These are phyloP conservation scores for Acacia crassicarpa DNA, from an alignment of 306 rosid species.

Conservation along the genomic window DNA sequence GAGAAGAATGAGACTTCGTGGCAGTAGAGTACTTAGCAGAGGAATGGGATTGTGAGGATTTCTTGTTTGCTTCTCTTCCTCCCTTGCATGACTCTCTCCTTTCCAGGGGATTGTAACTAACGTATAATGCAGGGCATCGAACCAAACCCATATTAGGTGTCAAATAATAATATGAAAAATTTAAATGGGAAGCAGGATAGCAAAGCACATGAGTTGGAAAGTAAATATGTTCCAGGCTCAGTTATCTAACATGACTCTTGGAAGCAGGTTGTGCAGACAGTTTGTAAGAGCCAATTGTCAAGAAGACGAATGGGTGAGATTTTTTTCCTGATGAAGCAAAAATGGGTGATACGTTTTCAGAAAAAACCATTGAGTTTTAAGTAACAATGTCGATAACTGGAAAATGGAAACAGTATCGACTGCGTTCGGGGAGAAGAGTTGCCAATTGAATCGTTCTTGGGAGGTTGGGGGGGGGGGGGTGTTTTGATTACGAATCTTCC, in stretches of 20 bases:
- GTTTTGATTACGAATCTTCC: background rate
- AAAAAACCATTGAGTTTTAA: background rate
- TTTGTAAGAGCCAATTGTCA: background rate
- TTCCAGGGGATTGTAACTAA: constrained; percentile 83
- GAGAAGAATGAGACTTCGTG: constrained; percentile 62
- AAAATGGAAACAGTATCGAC: background rate
- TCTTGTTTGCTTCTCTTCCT: constrained; percentile 77
- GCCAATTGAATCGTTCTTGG: background rate
- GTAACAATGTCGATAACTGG: background rate
- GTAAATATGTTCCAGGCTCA: background rate
- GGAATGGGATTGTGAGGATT: constrained; percentile 61
- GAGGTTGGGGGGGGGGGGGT: too few relatives aligned
- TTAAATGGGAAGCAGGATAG: background rate
- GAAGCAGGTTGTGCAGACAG: background rate
- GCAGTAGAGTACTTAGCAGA: constrained; percentile 59
- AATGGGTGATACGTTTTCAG: background rate
- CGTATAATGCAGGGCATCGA: background rate
- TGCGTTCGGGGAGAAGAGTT: background rate
- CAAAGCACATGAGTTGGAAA: background rate
- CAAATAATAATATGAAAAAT: background rate
- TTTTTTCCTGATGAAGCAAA: background rate
- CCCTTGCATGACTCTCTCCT: constrained; percentile 85
- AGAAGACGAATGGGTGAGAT: background rate
- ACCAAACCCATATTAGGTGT: background rate
- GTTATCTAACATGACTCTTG: background rate